Evolutionary conservation across 306 rosid genomes (phyloP).

Genomic region (Astragalus membranaceus): DNA sequence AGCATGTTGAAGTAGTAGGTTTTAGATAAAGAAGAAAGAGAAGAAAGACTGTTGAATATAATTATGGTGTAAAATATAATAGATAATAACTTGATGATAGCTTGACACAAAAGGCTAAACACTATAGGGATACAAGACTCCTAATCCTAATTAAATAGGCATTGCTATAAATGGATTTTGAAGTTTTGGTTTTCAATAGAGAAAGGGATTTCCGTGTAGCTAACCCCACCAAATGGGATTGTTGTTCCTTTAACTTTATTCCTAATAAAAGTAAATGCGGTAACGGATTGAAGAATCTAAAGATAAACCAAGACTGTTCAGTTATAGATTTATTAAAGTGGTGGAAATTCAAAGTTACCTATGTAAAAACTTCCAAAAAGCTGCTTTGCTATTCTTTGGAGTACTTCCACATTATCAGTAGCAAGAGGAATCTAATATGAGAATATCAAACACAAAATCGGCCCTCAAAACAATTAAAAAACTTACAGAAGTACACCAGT

Average conservation of each 20-base stretch:
- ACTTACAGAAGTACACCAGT: neutral
- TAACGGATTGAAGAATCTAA: neutral
- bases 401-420: slow-evolving; percentile 75
- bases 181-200: neutral
- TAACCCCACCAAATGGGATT: neutral
- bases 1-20: too few relatives aligned
- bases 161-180: neutral
- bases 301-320: neutral
- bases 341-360: slow-evolving; percentile 35
- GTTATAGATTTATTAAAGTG: slow-evolving; percentile 6
- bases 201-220: neutral
- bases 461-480: slow-evolving; percentile 15
- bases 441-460: slow-evolving; percentile 21
- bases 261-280: slow-evolving; percentile 1
- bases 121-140: too few relatives aligned
- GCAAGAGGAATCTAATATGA: slow-evolving; percentile 70
- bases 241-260: slow-evolving; percentile 1
- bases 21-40: too few relatives aligned
- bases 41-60: too few relatives aligned
- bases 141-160: neutral
- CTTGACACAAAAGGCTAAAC: too few relatives aligned
- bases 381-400: slow-evolving; percentile 71
- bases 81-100: too few relatives aligned
- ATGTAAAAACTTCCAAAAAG: slow-evolving; percentile 65
- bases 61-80: too few relatives aligned